Conservation (phyloP, 2,329 filamentous ascomycete genomes). For the Daldinia eschscholtzii region DNA sequence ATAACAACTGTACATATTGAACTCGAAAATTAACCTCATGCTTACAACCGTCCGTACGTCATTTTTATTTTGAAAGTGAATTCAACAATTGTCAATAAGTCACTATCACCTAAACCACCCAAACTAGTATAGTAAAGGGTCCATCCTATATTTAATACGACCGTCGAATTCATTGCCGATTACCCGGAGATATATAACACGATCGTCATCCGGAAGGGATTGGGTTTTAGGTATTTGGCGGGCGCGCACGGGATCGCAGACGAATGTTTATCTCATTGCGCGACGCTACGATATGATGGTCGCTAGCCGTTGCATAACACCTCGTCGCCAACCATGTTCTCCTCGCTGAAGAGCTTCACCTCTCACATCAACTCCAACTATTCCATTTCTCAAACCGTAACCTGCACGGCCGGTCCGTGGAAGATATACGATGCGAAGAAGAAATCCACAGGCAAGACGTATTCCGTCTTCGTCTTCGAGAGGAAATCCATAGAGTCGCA, state of each 20-base stretch:
- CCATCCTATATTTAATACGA: background rate
- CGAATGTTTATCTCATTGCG: conserved; percentile 41
- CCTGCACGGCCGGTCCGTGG: conserved; percentile 91
- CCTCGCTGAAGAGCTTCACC: conserved; percentile 91
- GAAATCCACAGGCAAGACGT: conserved; percentile 90
- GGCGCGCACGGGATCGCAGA: conserved; percentile 18
- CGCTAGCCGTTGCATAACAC: conserved; percentile 35
- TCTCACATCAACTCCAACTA: conserved; percentile 96
- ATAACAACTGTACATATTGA: conserved; percentile 1
- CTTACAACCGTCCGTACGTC: conserved; percentile 24
- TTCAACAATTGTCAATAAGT: background rate
- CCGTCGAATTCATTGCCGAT: conserved; percentile 15
- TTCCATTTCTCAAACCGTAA: conserved; percentile 79
- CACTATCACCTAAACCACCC: background rate
- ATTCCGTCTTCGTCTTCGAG: conserved; percentile 95
- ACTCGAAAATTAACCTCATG: conserved; percentile 19
- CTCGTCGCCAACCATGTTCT: conserved; percentile 77
- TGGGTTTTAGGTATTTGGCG: conserved; percentile 15
- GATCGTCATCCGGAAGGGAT: conserved; percentile 13
- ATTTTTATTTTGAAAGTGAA: conserved; percentile 18
- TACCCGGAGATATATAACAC: conserved; percentile 25
- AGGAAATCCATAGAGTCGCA: conserved; percentile 83
- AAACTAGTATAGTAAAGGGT: background rate
- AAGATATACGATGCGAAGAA: conserved; percentile 98
- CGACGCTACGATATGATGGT: conserved; percentile 49